Percentiles rank a stretch among this genome's conserved stretches.
phyloP scores from a whole-genome alignment of 129 eudicot species.

The Artemisia annua region DNA sequence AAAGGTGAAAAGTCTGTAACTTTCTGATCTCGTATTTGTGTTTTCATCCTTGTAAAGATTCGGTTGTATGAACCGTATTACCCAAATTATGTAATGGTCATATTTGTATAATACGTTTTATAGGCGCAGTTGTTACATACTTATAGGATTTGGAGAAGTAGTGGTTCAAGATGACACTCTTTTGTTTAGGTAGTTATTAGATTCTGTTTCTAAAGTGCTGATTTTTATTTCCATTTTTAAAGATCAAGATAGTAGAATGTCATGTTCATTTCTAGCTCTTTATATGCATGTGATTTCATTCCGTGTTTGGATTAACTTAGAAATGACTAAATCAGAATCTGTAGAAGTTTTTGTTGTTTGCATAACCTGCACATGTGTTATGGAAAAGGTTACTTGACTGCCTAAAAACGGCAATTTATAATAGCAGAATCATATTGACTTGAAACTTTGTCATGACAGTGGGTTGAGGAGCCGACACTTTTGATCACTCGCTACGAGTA shows the following conservation, averaged over 20 bases:
- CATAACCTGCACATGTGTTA: constrained; percentile 1
- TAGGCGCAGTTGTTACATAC: background rate
- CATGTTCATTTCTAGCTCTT: background rate
- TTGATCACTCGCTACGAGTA: constrained; percentile 91
- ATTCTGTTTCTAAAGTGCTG: background rate
- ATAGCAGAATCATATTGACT: constrained; percentile 24
- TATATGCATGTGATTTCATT: constrained; percentile 18
- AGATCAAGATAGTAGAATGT: constrained; percentile 3
- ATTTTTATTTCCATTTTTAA: constrained; percentile 1
- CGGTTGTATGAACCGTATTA: background rate
- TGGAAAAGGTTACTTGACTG: constrained; percentile 2
- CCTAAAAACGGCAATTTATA: constrained; percentile 3
- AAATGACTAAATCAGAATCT: background rate
- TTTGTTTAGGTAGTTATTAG: background rate
- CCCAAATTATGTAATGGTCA: background rate
- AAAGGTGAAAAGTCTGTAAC: background rate
- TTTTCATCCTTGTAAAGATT: background rate
- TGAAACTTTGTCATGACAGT: constrained; percentile 53
- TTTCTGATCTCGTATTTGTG: background rate
- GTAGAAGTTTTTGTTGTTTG: background rate
- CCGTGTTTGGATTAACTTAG: constrained; percentile 7
- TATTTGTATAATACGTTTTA: background rate
- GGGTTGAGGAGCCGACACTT: constrained; percentile 97
- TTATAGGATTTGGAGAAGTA: background rate
- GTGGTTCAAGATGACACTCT: too few relatives aligned